phyloP scores from a whole-genome alignment of 495 filamentous ascomycete species.

The Filosporella fistucella region DNA sequence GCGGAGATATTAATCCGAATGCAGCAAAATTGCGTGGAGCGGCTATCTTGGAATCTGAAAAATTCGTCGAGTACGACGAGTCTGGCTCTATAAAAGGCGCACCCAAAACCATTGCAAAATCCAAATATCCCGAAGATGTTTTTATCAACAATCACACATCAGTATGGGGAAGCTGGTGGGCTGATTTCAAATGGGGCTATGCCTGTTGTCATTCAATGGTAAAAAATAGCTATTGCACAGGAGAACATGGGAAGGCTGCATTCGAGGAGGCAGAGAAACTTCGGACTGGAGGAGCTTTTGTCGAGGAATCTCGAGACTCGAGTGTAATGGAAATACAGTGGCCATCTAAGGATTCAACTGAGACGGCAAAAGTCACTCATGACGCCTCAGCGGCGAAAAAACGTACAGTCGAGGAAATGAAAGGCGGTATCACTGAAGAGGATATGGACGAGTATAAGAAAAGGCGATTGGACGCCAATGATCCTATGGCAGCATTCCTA shows the following conservation, averaged over 20 bases:
- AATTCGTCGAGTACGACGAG: slow-evolving; percentile 95
- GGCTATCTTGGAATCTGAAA: slow-evolving; percentile 73
- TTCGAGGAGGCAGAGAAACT: slow-evolving; percentile 63
- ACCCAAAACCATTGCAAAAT: slow-evolving; percentile 68
- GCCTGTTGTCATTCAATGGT: slow-evolving; percentile 88
- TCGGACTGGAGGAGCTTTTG: slow-evolving; percentile 42
- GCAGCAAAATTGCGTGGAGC: slow-evolving; percentile 57
- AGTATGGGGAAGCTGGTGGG: slow-evolving; percentile 98
- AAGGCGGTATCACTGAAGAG: slow-evolving; percentile 70
- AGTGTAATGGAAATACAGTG: slow-evolving; percentile 29
- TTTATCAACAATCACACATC: slow-evolving; percentile 85
- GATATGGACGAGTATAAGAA: slow-evolving; percentile 79
- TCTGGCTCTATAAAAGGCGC: slow-evolving; percentile 82
- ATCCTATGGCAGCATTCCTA: slow-evolving; percentile 81
- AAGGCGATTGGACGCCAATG: slow-evolving; percentile 62
- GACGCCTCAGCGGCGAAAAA: slow-evolving; percentile 43
- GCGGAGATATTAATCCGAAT: slow-evolving; percentile 62
- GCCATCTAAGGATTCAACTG: slow-evolving; percentile 24
- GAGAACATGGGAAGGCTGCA: slow-evolving; percentile 72
- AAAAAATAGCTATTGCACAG: slow-evolving; percentile 97
- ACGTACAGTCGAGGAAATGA: slow-evolving; percentile 69
- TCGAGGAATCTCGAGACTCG: slow-evolving; percentile 15
- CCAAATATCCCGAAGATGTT: slow-evolving; percentile 88
- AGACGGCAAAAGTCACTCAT: slow-evolving; percentile 24
- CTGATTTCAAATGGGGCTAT: slow-evolving; percentile 94